These are phyloP conservation scores for Phytophthora tentaculata DNA, from an alignment of 352 stramenopile species.

Conservation along the genomic window DNA sequence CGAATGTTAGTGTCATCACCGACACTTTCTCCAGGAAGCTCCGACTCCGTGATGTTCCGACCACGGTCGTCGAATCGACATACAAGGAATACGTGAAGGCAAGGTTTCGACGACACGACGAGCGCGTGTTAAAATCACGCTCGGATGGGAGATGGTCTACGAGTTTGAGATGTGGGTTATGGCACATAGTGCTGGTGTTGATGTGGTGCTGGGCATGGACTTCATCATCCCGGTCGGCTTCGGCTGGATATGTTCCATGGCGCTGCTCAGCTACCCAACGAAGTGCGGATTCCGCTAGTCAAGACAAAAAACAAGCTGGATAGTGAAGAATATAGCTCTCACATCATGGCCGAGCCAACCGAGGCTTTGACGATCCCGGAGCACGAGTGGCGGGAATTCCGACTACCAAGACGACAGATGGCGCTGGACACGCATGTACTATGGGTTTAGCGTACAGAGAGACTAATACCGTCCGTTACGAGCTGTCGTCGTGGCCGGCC, in stretches of 20 bases:
- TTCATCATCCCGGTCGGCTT: neutral
- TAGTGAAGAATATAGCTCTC: neutral
- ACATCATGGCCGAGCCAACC: neutral
- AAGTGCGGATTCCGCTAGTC: neutral
- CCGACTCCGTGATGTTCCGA: neutral
- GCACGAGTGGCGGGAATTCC: neutral
- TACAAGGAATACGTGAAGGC: neutral
- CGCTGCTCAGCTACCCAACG: neutral
- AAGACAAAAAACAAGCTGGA: neutral
- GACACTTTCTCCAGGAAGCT: too few relatives aligned
- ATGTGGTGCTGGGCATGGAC: neutral
- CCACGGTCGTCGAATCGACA: neutral
- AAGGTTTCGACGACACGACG: neutral
- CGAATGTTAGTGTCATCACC: too few relatives aligned
- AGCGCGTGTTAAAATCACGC: neutral
- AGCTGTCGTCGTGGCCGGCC: neutral
- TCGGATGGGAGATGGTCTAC: slow-evolving; percentile 1
- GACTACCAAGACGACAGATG: neutral
- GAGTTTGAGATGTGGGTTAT: neutral
- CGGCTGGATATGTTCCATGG: neutral
- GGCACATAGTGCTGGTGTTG: neutral
- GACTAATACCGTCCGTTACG: neutral
- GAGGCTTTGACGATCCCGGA: neutral
- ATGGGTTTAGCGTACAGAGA: neutral
- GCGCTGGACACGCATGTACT: neutral